Conservation (phyloP, 805 yeast species). For the Ogataea wickerhamii region DNA sequence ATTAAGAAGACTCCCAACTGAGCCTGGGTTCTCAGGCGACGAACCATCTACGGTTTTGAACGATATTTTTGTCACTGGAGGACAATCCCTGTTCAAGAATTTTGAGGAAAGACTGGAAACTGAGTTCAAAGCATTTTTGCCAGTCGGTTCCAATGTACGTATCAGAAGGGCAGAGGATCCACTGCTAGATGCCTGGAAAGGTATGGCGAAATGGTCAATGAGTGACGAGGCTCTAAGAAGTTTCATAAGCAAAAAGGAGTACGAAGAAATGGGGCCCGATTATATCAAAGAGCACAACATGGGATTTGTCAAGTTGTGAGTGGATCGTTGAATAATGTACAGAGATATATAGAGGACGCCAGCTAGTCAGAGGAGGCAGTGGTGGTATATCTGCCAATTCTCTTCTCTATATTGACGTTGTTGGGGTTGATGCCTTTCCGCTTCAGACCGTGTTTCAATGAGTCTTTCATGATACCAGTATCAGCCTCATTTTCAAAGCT, state of each 20-base stretch:
- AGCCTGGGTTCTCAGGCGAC: constrained; percentile 50
- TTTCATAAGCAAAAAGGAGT: constrained; percentile 65
- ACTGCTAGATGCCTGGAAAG: constrained; percentile 83
- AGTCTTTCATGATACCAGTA: constrained; percentile 62
- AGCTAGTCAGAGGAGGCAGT: neutral
- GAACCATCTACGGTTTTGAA: constrained; percentile 44
- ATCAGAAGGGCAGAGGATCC: constrained; percentile 69
- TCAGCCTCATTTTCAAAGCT: constrained; percentile 75
- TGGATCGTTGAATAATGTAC: neutral
- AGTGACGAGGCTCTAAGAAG: constrained; percentile 41
- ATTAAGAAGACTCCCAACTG: constrained; percentile 54
- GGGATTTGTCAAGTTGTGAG: constrained; percentile 41
- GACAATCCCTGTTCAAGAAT: constrained; percentile 63
- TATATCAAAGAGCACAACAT: constrained; percentile 82
- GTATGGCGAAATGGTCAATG: constrained; percentile 79
- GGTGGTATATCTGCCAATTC: constrained; percentile 13
- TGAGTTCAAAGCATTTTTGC: constrained; percentile 71
- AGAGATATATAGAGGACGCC: neutral
- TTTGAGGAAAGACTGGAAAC: constrained; percentile 61
- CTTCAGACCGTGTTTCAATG: constrained; percentile 60
- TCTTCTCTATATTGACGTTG: constrained; percentile 30
- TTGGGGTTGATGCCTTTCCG: constrained; percentile 74
- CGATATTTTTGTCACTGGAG: constrained; percentile 85
- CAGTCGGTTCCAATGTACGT: constrained; percentile 56
- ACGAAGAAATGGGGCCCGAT: constrained; percentile 85